phyloP scores from a whole-genome alignment of 208 protist species.

The Trypanosoma rangeli region DNA sequence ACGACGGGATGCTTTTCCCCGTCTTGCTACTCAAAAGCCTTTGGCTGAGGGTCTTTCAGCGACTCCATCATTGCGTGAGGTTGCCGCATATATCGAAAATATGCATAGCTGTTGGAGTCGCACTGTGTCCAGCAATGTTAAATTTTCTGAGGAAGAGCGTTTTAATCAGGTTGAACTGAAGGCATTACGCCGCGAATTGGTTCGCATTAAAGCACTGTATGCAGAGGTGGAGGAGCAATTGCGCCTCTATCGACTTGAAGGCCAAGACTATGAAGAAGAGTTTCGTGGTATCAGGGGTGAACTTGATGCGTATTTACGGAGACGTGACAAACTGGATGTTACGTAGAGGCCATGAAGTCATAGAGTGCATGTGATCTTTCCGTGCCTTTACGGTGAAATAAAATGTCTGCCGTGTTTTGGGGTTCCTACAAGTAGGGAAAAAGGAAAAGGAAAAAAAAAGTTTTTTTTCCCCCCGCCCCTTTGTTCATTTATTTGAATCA shows the following conservation, averaged over 20 bases:
- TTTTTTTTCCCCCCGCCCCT: too few relatives aligned
- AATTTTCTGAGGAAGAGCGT: slow-evolving; percentile 53
- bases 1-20: slow-evolving; percentile 46
- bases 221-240: slow-evolving; percentile 55
- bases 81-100: slow-evolving; percentile 77
- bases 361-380: neutral
- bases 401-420: too few relatives aligned
- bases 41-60: slow-evolving; percentile 40
- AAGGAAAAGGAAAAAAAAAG: too few relatives aligned
- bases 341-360: slow-evolving; percentile 2
- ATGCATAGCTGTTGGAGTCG: slow-evolving; percentile 83
- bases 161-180: slow-evolving; percentile 62
- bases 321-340: slow-evolving; percentile 34
- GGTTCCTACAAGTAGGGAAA: too few relatives aligned
- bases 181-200: slow-evolving; percentile 44
- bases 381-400: too few relatives aligned
- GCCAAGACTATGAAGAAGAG: slow-evolving; percentile 68
- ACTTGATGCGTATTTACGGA: slow-evolving; percentile 67
- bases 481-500: too few relatives aligned
- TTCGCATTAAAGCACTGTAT: slow-evolving; percentile 39
- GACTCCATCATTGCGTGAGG: slow-evolving; percentile 71
- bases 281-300: slow-evolving; percentile 66
- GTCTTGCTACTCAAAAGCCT: slow-evolving; percentile 31
- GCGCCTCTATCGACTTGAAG: slow-evolving; percentile 74
- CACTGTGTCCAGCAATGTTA: slow-evolving; percentile 58